Conservation (phyloP, 169 alveolate genomes). For the Plasmodium vivax region DNA sequence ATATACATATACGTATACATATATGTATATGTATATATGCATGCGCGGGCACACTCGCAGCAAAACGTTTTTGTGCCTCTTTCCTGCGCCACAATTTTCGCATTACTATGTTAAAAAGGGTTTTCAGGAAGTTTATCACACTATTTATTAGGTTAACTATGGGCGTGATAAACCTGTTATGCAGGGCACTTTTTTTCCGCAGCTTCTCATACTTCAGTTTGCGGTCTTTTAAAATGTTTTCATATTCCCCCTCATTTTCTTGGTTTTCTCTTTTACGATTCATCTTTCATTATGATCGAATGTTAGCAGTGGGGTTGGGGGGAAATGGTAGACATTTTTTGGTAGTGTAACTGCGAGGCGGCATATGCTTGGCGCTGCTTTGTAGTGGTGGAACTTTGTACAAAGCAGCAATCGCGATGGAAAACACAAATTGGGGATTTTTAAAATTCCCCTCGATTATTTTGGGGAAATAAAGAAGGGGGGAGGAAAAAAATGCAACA, state of each 20-base stretch:
- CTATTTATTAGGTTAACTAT: conserved; percentile 27
- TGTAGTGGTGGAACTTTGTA: not conserved
- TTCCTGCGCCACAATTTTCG: not conserved
- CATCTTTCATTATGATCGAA: conserved; percentile 52
- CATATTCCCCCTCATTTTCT: conserved; percentile 35
- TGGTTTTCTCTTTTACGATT: conserved; percentile 12
- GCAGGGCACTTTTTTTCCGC: conserved; percentile 6
- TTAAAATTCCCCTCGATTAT: not conserved
- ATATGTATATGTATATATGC: not conserved
- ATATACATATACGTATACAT: not conserved
- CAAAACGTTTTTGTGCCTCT: not conserved
- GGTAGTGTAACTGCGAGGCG: not conserved
- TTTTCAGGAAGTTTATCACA: conserved; percentile 31
- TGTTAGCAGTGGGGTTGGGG: not conserved
- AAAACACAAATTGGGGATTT: not conserved
- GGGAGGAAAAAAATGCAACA: conserved; percentile 4
- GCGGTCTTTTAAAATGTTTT: conserved; percentile 50
- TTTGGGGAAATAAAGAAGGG: not conserved
- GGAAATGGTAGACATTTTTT: not conserved
- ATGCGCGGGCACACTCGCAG: not conserved
- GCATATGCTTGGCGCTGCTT: not conserved
- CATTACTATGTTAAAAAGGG: conserved; percentile 49
- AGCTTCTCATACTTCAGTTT: conserved; percentile 48
- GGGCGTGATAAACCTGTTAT: conserved; percentile 35
- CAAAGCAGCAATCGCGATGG: not conserved